A percentile compares a stretch with the other conserved stretches of the same genome.
Evolutionary conservation across 2,329 filamentous ascomycete genomes (phyloP).

Genomic region (Ophiosphaerella herpotricha): DNA sequence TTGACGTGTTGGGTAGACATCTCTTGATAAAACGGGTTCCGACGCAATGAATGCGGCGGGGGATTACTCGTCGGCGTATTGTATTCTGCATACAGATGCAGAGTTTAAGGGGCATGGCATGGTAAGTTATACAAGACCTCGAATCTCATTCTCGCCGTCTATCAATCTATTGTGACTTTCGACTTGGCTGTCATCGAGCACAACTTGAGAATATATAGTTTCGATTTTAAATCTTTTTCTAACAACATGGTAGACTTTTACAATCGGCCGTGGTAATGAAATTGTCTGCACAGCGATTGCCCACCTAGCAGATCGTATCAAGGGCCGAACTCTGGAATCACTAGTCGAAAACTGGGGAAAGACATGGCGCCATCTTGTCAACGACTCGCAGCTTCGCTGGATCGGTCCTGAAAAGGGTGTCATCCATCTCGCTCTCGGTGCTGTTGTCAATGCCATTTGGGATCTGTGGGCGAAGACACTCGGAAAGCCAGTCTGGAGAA

Average conservation of each 20-base stretch:
- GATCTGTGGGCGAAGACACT: conserved; percentile 92
- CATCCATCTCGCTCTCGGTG: conserved; percentile 86
- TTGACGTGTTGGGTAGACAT: conserved; percentile 60
- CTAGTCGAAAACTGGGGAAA: conserved; percentile 81
- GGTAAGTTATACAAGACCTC: conserved; percentile 62
- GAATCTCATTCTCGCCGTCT: not conserved
- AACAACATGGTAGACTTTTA: conserved; percentile 62
- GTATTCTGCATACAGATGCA: conserved; percentile 82
- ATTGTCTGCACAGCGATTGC: conserved; percentile 86
- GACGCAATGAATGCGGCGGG: conserved; percentile 96
- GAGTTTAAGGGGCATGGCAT: conserved; percentile 75
- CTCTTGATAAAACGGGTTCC: conserved; percentile 91
- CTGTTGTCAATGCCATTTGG: conserved; percentile 90
- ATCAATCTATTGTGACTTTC: no score
- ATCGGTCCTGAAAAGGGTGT: conserved; percentile 94
- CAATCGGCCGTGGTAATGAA: conserved; percentile 88
- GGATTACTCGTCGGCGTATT: conserved; percentile 94
- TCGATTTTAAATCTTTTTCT: not conserved
- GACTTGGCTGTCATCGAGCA: no score
- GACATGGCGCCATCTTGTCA: conserved; percentile 91
- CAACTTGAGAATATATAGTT: not conserved
- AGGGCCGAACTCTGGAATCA: conserved; percentile 74
- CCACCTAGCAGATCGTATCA: conserved; percentile 75
- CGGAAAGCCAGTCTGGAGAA: conserved; percentile 85
- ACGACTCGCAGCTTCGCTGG: conserved; percentile 89